phyloP scores from a whole-genome alignment of 2,329 filamentous ascomycete genomes.

The Macrophomina pseudophaseolina region DNA sequence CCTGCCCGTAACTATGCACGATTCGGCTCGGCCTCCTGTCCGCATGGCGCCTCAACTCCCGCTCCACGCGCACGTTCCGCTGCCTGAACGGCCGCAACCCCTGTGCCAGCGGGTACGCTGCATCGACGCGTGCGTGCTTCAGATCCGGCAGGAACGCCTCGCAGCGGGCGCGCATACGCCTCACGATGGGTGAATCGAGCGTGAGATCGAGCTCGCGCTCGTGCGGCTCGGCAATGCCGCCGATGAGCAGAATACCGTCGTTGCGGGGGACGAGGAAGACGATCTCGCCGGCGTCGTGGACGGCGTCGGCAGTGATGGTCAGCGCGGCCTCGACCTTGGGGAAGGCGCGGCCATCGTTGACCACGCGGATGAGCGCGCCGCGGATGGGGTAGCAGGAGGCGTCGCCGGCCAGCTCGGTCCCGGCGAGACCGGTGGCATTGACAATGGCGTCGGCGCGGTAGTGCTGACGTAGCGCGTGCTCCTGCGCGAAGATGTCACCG shows the following conservation, averaged over 20 bases:
- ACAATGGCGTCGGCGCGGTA: conserved; percentile 51
- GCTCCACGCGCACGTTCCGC: conserved; percentile 51
- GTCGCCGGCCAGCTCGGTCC: conserved; percentile 46
- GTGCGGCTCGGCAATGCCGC: conserved; percentile 29
- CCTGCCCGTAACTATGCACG: conserved; percentile 54
- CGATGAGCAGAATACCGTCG: conserved; percentile 52
- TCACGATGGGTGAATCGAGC: conserved; percentile 47
- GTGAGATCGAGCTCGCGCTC: conserved; percentile 41
- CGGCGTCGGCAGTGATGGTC: conserved; percentile 49
- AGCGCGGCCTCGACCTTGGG: conserved; percentile 49
- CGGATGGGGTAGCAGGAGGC: conserved; percentile 50
- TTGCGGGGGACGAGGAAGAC: conserved; percentile 53
- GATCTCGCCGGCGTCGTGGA: conserved; percentile 44
- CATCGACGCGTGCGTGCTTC: conserved; percentile 48
- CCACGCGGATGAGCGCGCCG: conserved; percentile 51
- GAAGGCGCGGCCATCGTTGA: conserved; percentile 52
- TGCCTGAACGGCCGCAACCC: conserved; percentile 50
- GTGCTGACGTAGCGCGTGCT: conserved; percentile 40
- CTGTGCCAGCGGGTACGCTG: conserved; percentile 51
- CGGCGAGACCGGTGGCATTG: conserved; percentile 51
- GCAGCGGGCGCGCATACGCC: conserved; percentile 51
- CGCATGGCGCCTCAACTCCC: conserved; percentile 30
- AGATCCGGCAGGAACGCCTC: conserved; percentile 50
- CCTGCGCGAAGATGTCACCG: conserved; percentile 44
- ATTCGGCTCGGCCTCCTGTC: conserved; percentile 37